phyloP scores from a whole-genome alignment of 441 rosid genomes.

The Flueggea neowawraea region DNA sequence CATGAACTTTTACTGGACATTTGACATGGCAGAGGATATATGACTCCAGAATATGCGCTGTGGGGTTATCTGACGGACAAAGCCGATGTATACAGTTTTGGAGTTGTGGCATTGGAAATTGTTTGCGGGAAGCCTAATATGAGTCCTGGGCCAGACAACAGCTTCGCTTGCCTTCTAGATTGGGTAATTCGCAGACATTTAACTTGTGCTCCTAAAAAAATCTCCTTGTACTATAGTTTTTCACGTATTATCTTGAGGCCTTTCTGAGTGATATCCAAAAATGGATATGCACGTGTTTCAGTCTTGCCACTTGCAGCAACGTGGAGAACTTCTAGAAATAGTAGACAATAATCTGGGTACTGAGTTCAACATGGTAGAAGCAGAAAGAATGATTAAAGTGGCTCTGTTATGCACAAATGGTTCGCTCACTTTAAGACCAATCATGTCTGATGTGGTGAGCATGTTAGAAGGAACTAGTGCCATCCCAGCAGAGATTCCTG shows the following conservation, averaged over 20 bases:
- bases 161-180: conserved; percentile 67
- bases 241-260: too few species aligned
- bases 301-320: conserved; percentile 55
- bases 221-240: too few species aligned
- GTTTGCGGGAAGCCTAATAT: conserved; percentile 68
- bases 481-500: conserved; percentile 42
- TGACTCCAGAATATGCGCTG: conserved; percentile 77
- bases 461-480: conserved; percentile 53
- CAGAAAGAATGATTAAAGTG: conserved; percentile 49
- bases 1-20: not conserved
- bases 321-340: conserved; percentile 34
- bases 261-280: not conserved
- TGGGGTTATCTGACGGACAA: conserved; percentile 60
- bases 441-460: conserved; percentile 68
- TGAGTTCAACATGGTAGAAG: conserved; percentile 40
- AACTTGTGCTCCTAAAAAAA: too few species aligned
- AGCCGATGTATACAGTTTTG: conserved; percentile 65
- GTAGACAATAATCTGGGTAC: conserved; percentile 47
- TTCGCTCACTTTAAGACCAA: conserved; percentile 54
- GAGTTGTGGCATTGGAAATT: conserved; percentile 64
- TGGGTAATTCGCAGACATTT: conserved; percentile 33
- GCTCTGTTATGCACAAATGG: conserved; percentile 62
- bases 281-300: conserved; percentile 15
- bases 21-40: conserved; percentile 45
- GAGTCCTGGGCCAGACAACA: conserved; percentile 48